phyloP scores from a whole-genome alignment of 2,329 filamentous ascomycete genomes.

The Trichoderma pleuroti region DNA sequence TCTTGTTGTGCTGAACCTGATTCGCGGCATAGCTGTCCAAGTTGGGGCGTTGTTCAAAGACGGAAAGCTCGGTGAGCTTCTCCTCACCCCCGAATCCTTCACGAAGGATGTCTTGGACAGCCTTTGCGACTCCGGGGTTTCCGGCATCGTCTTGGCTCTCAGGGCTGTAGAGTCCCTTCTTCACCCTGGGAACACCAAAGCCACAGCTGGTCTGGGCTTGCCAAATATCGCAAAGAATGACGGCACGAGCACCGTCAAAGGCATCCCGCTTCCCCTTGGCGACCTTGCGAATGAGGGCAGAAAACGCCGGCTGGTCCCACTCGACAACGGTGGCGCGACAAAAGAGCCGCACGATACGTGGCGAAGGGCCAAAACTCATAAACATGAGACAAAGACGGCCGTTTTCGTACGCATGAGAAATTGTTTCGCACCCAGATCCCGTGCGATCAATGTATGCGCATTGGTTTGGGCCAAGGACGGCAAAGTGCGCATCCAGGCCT shows the following conservation, averaged over 20 bases:
- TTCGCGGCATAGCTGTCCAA: slow-evolving; percentile 50
- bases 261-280: slow-evolving; percentile 34
- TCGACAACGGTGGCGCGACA: slow-evolving; percentile 59
- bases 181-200: slow-evolving; percentile 57
- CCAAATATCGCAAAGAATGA: slow-evolving; percentile 60
- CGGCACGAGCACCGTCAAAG: slow-evolving; percentile 52
- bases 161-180: slow-evolving; percentile 36
- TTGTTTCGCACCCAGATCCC: slow-evolving; percentile 72
- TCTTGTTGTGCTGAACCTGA: slow-evolving; percentile 45
- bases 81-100: slow-evolving; percentile 23
- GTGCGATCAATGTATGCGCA: slow-evolving; percentile 71
- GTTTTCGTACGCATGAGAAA: slow-evolving; percentile 73
- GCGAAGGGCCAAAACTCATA: slow-evolving; percentile 57
- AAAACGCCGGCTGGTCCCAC: slow-evolving; percentile 51
- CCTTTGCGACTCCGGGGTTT: not conserved
- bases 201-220: slow-evolving; percentile 67
- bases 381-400: slow-evolving; percentile 73
- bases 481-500: slow-evolving; percentile 62
- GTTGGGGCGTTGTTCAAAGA: slow-evolving; percentile 54
- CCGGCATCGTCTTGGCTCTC: slow-evolving; percentile 19
- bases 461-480: slow-evolving; percentile 55
- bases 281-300: slow-evolving; percentile 43
- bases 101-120: slow-evolving; percentile 27
- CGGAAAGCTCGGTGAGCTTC: slow-evolving; percentile 35
- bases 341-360: slow-evolving; percentile 63